These are phyloP conservation scores for Rosa hybrid DNA, from an alignment of 331 rosid genomes.

Conservation along the genomic window DNA sequence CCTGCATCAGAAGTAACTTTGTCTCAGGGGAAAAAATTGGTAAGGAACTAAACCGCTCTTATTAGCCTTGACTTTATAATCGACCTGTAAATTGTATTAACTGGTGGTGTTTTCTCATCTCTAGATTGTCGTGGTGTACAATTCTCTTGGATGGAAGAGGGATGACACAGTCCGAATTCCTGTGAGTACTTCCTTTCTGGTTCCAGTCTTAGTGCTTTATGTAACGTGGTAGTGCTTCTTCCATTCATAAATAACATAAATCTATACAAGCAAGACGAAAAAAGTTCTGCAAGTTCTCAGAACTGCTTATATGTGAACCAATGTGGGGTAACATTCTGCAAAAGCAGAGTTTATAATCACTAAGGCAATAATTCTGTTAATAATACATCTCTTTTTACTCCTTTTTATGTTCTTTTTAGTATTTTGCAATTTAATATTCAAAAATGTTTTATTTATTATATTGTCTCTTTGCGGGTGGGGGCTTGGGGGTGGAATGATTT, in stretches of 20 bases:
- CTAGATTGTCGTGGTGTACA: constrained; percentile 49
- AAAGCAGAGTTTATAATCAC: neutral
- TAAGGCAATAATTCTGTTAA: neutral
- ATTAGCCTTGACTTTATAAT: constrained; percentile 4
- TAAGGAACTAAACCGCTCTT: constrained; percentile 29
- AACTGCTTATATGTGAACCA: neutral
- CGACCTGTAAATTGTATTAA: constrained; percentile 15
- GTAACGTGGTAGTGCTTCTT: neutral
- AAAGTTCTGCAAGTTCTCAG: neutral
- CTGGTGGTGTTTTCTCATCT: constrained; percentile 24
- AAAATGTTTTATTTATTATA: neutral
- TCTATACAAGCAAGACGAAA: neutral
- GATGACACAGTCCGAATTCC: constrained; percentile 48
- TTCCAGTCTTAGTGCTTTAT: neutral
- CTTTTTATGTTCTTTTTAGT: neutral
- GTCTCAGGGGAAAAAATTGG: constrained; percentile 77
- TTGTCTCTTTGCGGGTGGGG: neutral
- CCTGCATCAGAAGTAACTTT: constrained; percentile 82
- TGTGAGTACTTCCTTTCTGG: constrained; percentile 33
- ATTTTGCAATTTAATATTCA: neutral
- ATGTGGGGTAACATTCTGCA: neutral
- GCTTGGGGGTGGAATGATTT: neutral
- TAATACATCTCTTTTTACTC: neutral
- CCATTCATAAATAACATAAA: neutral
- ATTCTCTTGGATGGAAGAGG: constrained; percentile 64